Conservation (phyloP, 2,329 filamentous ascomycete species). For the Mycocentrospora acerina region DNA sequence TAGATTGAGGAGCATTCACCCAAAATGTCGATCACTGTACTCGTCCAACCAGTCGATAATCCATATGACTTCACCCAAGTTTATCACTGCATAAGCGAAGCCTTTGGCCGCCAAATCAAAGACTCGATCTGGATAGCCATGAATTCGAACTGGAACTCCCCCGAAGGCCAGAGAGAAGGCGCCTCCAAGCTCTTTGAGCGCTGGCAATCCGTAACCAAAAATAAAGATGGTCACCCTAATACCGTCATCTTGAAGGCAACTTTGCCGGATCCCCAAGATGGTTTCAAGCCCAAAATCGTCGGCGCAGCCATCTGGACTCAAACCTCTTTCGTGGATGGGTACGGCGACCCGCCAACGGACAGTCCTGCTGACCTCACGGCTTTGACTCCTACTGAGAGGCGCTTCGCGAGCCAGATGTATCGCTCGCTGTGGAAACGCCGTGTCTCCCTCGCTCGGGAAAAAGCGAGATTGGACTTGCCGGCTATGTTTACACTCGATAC, state of each 20-base stretch:
- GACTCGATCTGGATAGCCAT: constrained; percentile 56
- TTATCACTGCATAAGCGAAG: constrained; percentile 39
- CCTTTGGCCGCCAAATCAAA: constrained; percentile 54
- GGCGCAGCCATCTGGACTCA: constrained; percentile 61
- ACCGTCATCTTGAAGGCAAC: constrained; percentile 59
- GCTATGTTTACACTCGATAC: constrained; percentile 52
- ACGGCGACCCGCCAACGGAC: constrained; percentile 45
- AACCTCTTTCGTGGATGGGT: constrained; percentile 51
- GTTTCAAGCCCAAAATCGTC: constrained; percentile 40
- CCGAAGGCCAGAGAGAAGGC: constrained; percentile 44
- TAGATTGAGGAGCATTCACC: too few relatives aligned
- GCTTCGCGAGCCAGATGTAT: constrained; percentile 50
- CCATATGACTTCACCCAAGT: constrained; percentile 27
- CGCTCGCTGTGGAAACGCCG: constrained; percentile 48
- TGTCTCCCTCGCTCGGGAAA: too few relatives aligned
- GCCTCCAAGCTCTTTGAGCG: constrained; percentile 45
- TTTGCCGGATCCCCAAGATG: constrained; percentile 37
- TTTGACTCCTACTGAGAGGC: constrained; percentile 48
- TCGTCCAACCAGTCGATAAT: constrained; percentile 20
- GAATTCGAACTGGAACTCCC: constrained; percentile 59
- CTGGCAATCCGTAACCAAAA: constrained; percentile 45
- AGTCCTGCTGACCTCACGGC: constrained; percentile 33
- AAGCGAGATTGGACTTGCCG: too few relatives aligned
- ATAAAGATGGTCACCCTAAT: constrained; percentile 50
- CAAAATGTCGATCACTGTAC: too few relatives aligned